phyloP scores from a whole-genome alignment of 2,329 filamentous ascomycete genomes.

The Calycina herbarum region DNA sequence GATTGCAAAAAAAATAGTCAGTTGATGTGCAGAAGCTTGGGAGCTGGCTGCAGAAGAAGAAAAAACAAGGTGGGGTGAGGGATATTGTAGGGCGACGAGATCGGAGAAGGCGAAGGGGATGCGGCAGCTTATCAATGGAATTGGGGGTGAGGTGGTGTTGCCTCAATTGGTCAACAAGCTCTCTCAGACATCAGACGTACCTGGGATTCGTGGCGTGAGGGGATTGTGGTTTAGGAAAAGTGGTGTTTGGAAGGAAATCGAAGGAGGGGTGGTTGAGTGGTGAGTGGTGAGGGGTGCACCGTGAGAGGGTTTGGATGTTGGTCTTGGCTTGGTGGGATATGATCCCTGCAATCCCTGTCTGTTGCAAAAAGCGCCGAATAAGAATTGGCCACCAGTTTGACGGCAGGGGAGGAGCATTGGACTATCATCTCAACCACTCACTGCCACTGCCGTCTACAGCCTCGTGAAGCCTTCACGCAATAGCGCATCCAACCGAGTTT shows the following conservation, averaged over 20 bases:
- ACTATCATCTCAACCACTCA: too few species aligned
- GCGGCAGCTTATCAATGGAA: slow-evolving; percentile 19
- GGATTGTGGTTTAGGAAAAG: background rate
- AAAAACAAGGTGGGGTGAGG: slow-evolving; percentile 29
- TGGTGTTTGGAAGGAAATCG: background rate
- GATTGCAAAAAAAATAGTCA: slow-evolving; percentile 23
- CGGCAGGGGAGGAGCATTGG: too few species aligned
- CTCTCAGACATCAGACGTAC: background rate
- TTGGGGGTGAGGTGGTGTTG: slow-evolving; percentile 4
- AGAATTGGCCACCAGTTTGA: background rate
- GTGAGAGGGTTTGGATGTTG: background rate
- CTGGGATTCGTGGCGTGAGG: slow-evolving; percentile 4
- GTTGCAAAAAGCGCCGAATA: background rate
- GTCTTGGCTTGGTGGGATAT: background rate
- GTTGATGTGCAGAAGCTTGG: slow-evolving; percentile 23
- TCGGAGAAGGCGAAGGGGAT: slow-evolving; percentile 1
- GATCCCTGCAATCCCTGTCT: background rate
- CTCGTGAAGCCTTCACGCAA: too few species aligned
- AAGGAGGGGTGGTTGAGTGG: slow-evolving; percentile 1
- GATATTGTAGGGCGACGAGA: slow-evolving; percentile 22
- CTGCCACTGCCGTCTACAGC: too few species aligned
- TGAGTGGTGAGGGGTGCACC: background rate
- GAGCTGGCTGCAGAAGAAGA: slow-evolving; percentile 20
- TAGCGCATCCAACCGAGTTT: too few species aligned
- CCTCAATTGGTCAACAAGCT: slow-evolving; percentile 14